phyloP scores from a whole-genome alignment of 2,329 filamentous ascomycete species.

The Decorospora gaudefroyi region DNA sequence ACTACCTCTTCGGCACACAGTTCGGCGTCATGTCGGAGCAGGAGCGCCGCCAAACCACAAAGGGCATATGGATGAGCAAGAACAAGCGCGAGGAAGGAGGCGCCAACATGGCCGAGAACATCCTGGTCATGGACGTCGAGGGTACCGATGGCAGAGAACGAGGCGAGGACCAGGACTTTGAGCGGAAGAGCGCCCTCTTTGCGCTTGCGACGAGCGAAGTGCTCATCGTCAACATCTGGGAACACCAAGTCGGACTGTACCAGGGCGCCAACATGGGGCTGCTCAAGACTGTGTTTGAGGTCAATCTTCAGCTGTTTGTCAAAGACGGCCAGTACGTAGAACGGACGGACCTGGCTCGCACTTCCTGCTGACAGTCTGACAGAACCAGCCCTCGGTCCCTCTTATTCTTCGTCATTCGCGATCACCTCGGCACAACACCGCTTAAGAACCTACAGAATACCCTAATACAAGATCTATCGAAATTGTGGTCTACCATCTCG shows the following conservation, averaged over 20 bases:
- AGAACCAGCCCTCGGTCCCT: constrained; percentile 87
- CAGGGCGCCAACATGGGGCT: constrained; percentile 99
- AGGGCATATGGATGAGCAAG: constrained; percentile 99
- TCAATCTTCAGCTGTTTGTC: constrained; percentile 94
- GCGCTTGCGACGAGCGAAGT: constrained; percentile 97
- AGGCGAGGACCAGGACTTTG: constrained; percentile 98
- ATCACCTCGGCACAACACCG: constrained; percentile 91
- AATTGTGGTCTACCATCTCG: constrained; percentile 90
- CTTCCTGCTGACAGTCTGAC: constrained; percentile 27
- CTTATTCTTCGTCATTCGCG: constrained; percentile 97
- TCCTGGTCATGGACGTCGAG: constrained; percentile 98
- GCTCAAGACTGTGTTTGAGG: constrained; percentile 98
- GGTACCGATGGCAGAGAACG: constrained; percentile 95
- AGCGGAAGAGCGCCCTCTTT: constrained; percentile 96
- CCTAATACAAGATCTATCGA: constrained; percentile 83
- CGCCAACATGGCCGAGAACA: constrained; percentile 86
- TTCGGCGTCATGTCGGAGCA: constrained; percentile 98
- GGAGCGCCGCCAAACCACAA: constrained; percentile 93
- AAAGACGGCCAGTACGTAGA: constrained; percentile 83
- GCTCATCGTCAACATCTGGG: constrained; percentile 98
- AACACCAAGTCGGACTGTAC: constrained; percentile 96
- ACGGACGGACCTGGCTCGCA: background rate
- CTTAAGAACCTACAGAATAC: constrained; percentile 89
- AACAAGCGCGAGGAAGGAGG: constrained; percentile 69
- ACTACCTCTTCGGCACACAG: constrained; percentile 90